These are phyloP conservation scores for Piper longum DNA, from an alignment of 164 flowering plant species.

Conservation along the genomic window DNA sequence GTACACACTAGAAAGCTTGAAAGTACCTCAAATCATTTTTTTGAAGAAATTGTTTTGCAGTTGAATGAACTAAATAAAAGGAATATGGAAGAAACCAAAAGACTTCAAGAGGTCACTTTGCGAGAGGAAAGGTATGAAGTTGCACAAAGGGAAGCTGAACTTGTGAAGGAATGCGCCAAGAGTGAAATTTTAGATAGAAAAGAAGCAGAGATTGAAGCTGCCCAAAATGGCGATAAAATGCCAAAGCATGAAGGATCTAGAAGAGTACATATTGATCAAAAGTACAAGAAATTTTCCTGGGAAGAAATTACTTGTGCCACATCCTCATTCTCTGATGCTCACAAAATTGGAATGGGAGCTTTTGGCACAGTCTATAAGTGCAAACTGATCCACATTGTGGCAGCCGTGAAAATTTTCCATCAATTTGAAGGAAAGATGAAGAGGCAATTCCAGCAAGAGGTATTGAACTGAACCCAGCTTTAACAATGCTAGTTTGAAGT, in stretches of 20 bases:
- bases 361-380: slow-evolving; percentile 75
- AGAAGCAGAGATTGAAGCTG: slow-evolving; percentile 48
- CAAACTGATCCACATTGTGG: slow-evolving; percentile 49
- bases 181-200: slow-evolving; percentile 43
- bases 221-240: slow-evolving; percentile 40
- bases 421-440: slow-evolving; percentile 26
- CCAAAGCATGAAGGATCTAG: slow-evolving; percentile 45
- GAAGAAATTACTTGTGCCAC: slow-evolving; percentile 71
- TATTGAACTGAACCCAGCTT: slow-evolving; percentile 6
- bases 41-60: slow-evolving; percentile 19
- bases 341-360: slow-evolving; percentile 63
- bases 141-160: slow-evolving; percentile 41
- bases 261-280: slow-evolving; percentile 18
- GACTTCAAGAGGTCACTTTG: slow-evolving; percentile 33
- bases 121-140: slow-evolving; percentile 50
- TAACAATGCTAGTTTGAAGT: too few relatives aligned
- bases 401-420: slow-evolving; percentile 75
- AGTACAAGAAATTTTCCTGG: slow-evolving; percentile 52
- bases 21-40: background rate
- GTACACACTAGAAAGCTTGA: too few relatives aligned
- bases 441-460: slow-evolving; percentile 83
- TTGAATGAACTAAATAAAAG: slow-evolving; percentile 32
- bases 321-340: slow-evolving; percentile 59
- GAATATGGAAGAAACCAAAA: slow-evolving; percentile 36
- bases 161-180: slow-evolving; percentile 35